Base-by-base conservation (phyloP, 768 basidiomycete species). In the Megacollybia marginata region DNA sequence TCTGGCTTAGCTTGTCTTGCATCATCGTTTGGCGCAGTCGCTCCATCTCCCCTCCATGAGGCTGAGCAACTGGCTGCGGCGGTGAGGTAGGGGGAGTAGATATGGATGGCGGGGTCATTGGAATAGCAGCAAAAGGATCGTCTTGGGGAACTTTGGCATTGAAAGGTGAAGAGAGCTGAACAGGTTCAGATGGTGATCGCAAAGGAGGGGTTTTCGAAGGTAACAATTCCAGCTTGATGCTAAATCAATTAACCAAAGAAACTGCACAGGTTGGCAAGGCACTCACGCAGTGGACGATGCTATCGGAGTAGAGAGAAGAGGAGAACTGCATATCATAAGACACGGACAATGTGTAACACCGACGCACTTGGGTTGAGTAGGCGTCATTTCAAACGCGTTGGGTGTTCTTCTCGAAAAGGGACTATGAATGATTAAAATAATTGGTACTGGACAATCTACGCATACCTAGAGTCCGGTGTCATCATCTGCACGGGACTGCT, bases 21-120 rank as follows among this genome's bases (percentile, higher is more conserved):
- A 73, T 62, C 57, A 75, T 68, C 23, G 75, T 73, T 44, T 75
- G 73, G 28, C 77, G 76, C 45, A 86, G 79, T 35, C 79, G 75
- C 47, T 77, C 73, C 60, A 83, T 71, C 58, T 86, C 84, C 31
- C 75, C 76, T 40, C 78, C 80, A 15, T 61, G 56, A 20, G 65
- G 54, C 2, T 58, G 57, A 9, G 64, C 57, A 31, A 58, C 57
- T 7, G 65, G 63, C 42, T 58, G 44, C 11, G 66, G 61, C 16
- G 67, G 54, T 5, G 57, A 61, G 33, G 50, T 44, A 20, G 62
- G 59, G 15, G 64, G 62, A 13, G 58, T 55, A 35, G 56, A 52
- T 16, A 55, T 36, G 35, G 47, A 33, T 12, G 56, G 48, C 16
- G 57, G 51, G 45, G 44, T 51, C 40, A 35, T 18, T 31, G 28